A percentile compares a stretch with the other conserved stretches of the same genome.
phyloP scores from a whole-genome alignment of 345 rosid species.

The Noccaea bulbosa region DNA sequence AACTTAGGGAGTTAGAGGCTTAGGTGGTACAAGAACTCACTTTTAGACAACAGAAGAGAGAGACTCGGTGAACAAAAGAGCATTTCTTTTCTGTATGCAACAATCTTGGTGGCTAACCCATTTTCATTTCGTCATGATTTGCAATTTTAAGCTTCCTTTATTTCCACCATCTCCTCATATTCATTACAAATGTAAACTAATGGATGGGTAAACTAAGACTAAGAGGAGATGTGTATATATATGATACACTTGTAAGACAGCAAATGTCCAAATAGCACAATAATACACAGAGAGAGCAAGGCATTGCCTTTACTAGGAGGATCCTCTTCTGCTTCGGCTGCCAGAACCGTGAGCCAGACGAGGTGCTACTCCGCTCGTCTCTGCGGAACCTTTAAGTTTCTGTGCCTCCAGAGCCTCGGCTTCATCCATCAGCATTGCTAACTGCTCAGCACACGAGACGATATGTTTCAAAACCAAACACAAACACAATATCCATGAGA shows the following conservation, averaged over 20 bases:
- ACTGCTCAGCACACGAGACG: slow-evolving; percentile 47
- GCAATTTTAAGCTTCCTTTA: background rate
- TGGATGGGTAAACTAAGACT: background rate
- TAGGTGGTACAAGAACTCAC: slow-evolving; percentile 1
- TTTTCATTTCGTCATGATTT: background rate
- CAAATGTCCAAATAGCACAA: slow-evolving; percentile 5
- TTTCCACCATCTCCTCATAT: slow-evolving; percentile 11
- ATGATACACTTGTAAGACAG: slow-evolving; percentile 25
- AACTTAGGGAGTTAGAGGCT: slow-evolving; percentile 9
- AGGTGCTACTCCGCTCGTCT: slow-evolving; percentile 48
- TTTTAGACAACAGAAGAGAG: background rate
- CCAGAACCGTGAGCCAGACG: slow-evolving; percentile 49
- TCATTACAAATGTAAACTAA: background rate
- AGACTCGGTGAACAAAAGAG: too few relatives aligned
- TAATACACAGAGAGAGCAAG: slow-evolving; percentile 24
- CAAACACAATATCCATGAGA: slow-evolving; percentile 10
- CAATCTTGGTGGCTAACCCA: too few relatives aligned
- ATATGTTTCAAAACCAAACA: background rate
- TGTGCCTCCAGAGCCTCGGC: slow-evolving; percentile 68
- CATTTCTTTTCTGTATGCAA: background rate
- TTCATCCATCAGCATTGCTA: slow-evolving; percentile 63
- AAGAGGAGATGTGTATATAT: slow-evolving; percentile 9
- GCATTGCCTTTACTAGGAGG: slow-evolving; percentile 37
- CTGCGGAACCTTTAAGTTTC: slow-evolving; percentile 45
- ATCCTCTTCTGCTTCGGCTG: slow-evolving; percentile 62